Evolutionary conservation across 177 flowering plant species (phyloP), one percentile per base, ranked within the genome.

Genomic region (Tripterygium wilfordii): DNA sequence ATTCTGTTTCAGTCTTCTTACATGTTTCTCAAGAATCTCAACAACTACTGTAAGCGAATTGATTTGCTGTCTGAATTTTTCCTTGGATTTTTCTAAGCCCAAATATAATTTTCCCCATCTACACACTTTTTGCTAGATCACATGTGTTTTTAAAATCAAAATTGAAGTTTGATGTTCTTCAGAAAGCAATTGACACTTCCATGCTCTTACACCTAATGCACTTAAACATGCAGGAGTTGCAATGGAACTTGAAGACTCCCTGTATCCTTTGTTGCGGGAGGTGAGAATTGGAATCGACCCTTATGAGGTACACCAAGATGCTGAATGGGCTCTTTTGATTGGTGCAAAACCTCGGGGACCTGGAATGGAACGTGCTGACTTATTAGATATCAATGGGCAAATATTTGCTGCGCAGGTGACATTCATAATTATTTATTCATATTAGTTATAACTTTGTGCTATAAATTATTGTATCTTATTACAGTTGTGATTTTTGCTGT

Each of bases 341-440:
- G 99, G 99, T 38, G 99, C 96, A 33, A 92, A 86, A 73, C 99
- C 99, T 50, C 87, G 99, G 48, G 99, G 99, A 0, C 99, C 99
- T 54, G 99, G 99, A 54, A 88, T 92, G 89, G 99, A 92, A 63
- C 76, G 99, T 29, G 91, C 96, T 20, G 92, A 3, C 68, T 74
- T 92, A 47, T 61, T 92, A 29, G 96, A 92, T 56, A 74, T 92
- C 51, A 92, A 92, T 54, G 96, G 99, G 16, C 80, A 86, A 57
- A 92, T 92, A 32, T 92, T 69, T 67, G 96, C 96, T 25, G 91
- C 79, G 44, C 98, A 91, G 92, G 98, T 87, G 17, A 55, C 22
- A 19, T 36, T 20, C 17, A 26, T 46, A 39, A 45, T 50, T 27
- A 2, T 28, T 26, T 37, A 19, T 42, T 35, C 1, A 4, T 5